These are phyloP conservation scores for Entomortierella beljakovae DNA, from an alignment of 192 early-diverging fungal species.

Conservation along the genomic window DNA sequence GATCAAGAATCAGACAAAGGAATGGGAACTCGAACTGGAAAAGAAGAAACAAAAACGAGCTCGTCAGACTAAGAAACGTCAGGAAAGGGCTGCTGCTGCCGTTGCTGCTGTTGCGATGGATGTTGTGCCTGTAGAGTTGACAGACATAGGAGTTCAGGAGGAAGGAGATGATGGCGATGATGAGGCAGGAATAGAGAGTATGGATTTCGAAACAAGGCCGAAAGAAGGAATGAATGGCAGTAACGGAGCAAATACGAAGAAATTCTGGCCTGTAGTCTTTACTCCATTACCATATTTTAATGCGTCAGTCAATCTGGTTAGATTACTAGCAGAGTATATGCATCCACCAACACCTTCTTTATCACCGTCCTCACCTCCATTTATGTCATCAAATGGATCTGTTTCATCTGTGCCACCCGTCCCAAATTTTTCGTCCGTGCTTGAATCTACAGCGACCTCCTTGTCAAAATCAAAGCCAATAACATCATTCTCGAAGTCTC, in stretches of 20 bases:
- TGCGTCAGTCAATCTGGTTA: slow-evolving; percentile 39
- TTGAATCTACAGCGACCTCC: neutral
- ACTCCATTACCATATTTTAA: slow-evolving; percentile 52
- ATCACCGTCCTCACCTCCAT: neutral
- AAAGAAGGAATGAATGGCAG: neutral
- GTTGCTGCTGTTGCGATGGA: slow-evolving; percentile 16
- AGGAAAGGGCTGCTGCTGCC: slow-evolving; percentile 30
- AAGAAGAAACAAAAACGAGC: slow-evolving; percentile 32
- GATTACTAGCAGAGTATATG: slow-evolving; percentile 48
- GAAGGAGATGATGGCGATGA: slow-evolving; percentile 39
- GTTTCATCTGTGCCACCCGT: neutral
- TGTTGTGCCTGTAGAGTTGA: neutral
- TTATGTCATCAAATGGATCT: neutral
- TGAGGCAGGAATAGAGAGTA: slow-evolving; percentile 32
- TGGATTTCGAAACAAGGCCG: slow-evolving; percentile 18
- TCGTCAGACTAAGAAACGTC: slow-evolving; percentile 20
- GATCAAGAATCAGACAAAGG: slow-evolving; percentile 35
- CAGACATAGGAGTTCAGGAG: slow-evolving; percentile 3
- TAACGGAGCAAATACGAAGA: neutral
- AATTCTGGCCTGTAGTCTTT: slow-evolving; percentile 48
- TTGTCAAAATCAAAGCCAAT: neutral
- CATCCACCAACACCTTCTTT: slow-evolving; percentile 8
- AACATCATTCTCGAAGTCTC: neutral
- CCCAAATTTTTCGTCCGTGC: neutral
- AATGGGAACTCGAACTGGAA: slow-evolving; percentile 27